A percentile compares a stretch with the other conserved stretches of the same genome.
phyloP scores from a whole-genome alignment of 306 rosid species.

The Prunus salicina region DNA sequence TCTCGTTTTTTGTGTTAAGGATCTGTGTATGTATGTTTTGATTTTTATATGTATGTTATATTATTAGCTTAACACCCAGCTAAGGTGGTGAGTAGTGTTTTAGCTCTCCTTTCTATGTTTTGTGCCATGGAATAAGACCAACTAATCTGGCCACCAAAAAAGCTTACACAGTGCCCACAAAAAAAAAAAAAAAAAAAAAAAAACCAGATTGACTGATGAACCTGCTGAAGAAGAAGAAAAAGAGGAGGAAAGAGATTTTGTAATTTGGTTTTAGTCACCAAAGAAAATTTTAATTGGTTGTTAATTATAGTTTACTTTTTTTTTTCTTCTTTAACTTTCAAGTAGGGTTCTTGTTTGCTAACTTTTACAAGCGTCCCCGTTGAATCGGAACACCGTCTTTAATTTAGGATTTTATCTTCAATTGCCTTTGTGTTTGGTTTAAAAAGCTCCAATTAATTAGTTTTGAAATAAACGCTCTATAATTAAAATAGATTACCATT shows the following conservation, averaged over 20 bases:
- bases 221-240: neutral
- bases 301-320: too few relatives aligned
- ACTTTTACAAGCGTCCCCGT: too few relatives aligned
- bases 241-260: too few relatives aligned
- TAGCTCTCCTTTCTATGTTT: constrained; percentile 60
- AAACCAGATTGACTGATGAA: neutral
- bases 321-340: too few relatives aligned
- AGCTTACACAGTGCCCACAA: neutral
- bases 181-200: neutral
- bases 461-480: too few relatives aligned
- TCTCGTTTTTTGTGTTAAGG: constrained; percentile 45
- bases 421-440: too few relatives aligned
- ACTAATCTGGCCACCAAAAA: neutral
- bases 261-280: neutral
- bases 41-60: constrained; percentile 19
- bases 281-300: too few relatives aligned
- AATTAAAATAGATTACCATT: too few relatives aligned
- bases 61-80: constrained; percentile 41
- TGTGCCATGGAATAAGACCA: constrained; percentile 1
- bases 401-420: too few relatives aligned
- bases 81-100: constrained; percentile 25
- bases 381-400: too few relatives aligned
- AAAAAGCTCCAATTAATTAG: too few relatives aligned
- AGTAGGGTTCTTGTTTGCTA: too few relatives aligned
- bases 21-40: constrained; percentile 23